A percentile compares a stretch with the other conserved stretches of the same genome.
These are phyloP conservation scores for Fagus sylvatica DNA, from an alignment of 306 rosid species.

Conservation along the genomic window DNA sequence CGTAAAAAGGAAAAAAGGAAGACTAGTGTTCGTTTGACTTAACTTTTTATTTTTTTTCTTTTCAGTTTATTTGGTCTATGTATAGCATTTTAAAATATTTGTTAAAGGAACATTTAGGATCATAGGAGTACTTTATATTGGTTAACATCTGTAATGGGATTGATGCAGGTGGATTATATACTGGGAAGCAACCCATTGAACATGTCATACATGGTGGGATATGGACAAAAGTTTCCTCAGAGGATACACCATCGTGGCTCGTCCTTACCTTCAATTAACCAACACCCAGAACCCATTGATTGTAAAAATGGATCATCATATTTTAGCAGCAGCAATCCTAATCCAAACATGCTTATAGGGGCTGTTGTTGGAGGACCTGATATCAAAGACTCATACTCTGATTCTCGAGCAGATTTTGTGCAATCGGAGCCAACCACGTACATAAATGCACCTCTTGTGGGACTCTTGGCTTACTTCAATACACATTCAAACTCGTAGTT, in stretches of 20 bases:
- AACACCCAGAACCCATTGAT: slow-evolving; percentile 19
- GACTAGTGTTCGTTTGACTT: no score
- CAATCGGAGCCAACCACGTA: slow-evolving; percentile 62
- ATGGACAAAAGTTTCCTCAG: slow-evolving; percentile 42
- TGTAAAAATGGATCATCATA: slow-evolving; percentile 45
- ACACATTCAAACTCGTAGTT: slow-evolving; percentile 21
- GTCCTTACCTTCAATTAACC: slow-evolving; percentile 39
- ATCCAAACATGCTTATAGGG: slow-evolving; percentile 51
- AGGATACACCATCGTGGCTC: slow-evolving; percentile 61
- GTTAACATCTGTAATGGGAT: not conserved
- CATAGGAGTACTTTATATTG: no score
- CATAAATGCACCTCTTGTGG: slow-evolving; percentile 68
- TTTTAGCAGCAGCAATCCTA: slow-evolving; percentile 39
- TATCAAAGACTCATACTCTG: slow-evolving; percentile 38
- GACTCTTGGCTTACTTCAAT: slow-evolving; percentile 55
- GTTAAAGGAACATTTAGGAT: no score
- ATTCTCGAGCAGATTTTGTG: slow-evolving; percentile 51
- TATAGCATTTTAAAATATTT: no score
- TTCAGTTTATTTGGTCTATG: no score
- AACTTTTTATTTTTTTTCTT: no score
- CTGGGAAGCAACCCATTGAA: slow-evolving; percentile 53
- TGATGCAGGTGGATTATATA: slow-evolving; percentile 57
- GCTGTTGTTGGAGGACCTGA: slow-evolving; percentile 65
- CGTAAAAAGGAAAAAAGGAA: no score
- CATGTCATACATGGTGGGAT: slow-evolving; percentile 73